Evolutionary conservation across 2,329 filamentous ascomycete genomes (phyloP), one percentile per base, ranked within the genome.

Genomic region (Claviceps maximensis): DNA sequence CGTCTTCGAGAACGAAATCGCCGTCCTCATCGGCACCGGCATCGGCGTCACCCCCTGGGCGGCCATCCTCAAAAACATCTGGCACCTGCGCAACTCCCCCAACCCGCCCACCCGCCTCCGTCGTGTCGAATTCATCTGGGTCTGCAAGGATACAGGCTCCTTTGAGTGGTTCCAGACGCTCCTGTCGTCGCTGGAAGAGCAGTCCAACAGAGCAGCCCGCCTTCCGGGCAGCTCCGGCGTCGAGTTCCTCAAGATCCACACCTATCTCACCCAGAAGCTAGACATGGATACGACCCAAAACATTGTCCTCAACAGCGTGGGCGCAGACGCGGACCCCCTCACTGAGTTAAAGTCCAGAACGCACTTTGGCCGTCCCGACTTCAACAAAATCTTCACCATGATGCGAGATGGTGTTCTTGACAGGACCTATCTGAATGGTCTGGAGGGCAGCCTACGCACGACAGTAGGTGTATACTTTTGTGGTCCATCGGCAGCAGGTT

Each of bases 131-230:
- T 98, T 98, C 71, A 94, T 98, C 74, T 98, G 93, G 93, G 85
- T 97, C 50, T 96, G 91, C 78, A 93, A 87, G 68, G 90, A 96
- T 64, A 95, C 90, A 0, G 86, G 81, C 36, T 95, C 90, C 0
- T 98, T 98, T 64, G 93, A 97, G 71, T 98, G 93, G 93, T 97
- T 98, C 76, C 93, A 98, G 67, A 89, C 87, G 1, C 82, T 98
- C 1, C 79, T 98, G 17, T 87, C 87, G 0, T 94, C 88, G 0
- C 84, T 98, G 23, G 93, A 98, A 70, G 77, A 83, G 38, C 93
- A 98, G 66, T 90, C 86, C 49, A 77, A 80, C 55, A 79, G 83
- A 61, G 82, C 82, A 4, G 82, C 84, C 44, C 80, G 78, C 51
- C 74, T 84, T 45, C 80, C 82, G 33, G 84, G 83, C 53, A 81